Conservation (phyloP, 306 rosid genomes). For the Cucurbita maxima region DNA sequence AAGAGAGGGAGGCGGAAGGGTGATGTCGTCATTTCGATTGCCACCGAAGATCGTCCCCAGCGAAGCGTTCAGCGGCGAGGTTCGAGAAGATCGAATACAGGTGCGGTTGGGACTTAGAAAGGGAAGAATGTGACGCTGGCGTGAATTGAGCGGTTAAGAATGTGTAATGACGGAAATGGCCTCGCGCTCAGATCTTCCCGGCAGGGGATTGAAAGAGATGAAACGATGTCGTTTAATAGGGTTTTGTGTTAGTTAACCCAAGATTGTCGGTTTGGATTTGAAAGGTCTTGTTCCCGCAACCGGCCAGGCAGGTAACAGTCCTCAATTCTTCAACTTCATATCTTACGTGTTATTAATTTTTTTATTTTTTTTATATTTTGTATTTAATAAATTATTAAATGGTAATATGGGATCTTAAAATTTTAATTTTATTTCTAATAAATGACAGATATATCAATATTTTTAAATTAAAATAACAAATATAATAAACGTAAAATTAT, state of each 20-base stretch:
- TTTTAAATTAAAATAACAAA: too few species aligned
- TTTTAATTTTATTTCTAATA: too few species aligned
- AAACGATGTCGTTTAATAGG: background rate
- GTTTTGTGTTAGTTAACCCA: background rate
- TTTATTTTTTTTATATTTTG: too few species aligned
- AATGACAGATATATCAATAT: too few species aligned
- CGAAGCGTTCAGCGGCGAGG: background rate
- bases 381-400: too few species aligned
- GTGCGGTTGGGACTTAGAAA: background rate
- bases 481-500: too few species aligned
- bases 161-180: background rate
- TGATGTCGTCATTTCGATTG: conserved; percentile 24
- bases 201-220: background rate
- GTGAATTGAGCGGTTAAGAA: background rate
- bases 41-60: conserved; percentile 2
- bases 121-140: conserved; percentile 5
- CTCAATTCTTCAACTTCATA: too few species aligned
- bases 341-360: too few species aligned
- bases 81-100: background rate
- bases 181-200: background rate
- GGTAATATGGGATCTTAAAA: too few species aligned
- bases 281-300: background rate
- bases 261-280: background rate
- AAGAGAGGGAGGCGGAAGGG: conserved; percentile 19
- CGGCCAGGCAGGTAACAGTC: background rate